phyloP scores from a whole-genome alignment of 192 early-diverging fungal species.

The Endogone sp. region DNA sequence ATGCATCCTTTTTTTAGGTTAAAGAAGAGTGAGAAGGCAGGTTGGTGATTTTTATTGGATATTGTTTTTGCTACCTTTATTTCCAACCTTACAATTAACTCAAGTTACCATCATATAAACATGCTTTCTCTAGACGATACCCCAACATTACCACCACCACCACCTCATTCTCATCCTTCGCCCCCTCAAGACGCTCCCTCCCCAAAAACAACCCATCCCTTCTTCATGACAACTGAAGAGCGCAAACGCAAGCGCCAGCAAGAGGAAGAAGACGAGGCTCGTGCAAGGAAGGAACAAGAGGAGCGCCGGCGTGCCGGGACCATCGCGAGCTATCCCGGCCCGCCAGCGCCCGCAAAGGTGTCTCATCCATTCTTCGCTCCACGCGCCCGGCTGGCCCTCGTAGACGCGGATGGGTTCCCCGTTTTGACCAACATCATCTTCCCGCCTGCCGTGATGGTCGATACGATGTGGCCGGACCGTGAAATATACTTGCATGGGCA shows the following conservation, averaged over 20 bases:
- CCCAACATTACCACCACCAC: neutral
- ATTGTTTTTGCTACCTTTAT: neutral
- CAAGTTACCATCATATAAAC: neutral
- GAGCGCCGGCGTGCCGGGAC: too few species aligned
- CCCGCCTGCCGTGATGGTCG: neutral
- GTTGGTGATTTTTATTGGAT: neutral
- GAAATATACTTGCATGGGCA: neutral
- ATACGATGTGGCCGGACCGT: neutral
- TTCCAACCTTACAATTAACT: neutral
- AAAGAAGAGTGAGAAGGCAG: neutral
- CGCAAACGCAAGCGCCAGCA: neutral
- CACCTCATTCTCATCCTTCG: neutral
- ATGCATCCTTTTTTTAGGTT: neutral
- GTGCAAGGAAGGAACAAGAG: too few species aligned
- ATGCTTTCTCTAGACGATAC: neutral
- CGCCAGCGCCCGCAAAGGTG: neutral
- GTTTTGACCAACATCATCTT: neutral
- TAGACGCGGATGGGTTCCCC: neutral
- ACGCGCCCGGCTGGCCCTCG: too few species aligned
- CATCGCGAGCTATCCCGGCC: too few species aligned
- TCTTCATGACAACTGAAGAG: neutral
- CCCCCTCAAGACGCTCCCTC: neutral
- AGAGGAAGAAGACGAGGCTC: neutral
- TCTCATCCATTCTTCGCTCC: neutral
- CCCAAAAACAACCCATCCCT: neutral